Percentiles rank a stretch among this genome's conserved stretches.
phyloP scores from a whole-genome alignment of 1,284 basidiomycete species.

The Austroboletus sp. region DNA sequence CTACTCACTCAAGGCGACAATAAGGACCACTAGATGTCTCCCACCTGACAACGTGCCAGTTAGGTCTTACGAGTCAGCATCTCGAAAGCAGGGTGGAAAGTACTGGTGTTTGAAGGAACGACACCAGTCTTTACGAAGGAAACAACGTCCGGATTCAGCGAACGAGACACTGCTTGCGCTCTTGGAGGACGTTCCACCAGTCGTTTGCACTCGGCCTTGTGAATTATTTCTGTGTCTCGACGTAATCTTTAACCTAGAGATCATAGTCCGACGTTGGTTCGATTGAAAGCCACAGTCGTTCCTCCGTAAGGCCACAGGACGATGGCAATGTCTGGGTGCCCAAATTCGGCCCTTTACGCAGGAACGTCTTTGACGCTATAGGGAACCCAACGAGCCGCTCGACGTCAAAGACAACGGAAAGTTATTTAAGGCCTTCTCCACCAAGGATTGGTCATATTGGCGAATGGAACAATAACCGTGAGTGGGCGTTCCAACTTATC shows the following conservation, averaged over 20 bases:
- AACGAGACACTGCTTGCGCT: slow-evolving; percentile 20
- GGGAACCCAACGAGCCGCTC: no score
- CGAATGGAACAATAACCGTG: no score
- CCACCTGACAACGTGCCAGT: no score
- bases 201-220: slow-evolving; percentile 39
- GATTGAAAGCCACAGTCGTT: slow-evolving; percentile 35
- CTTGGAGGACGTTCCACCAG: slow-evolving; percentile 32
- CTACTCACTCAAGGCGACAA: no score
- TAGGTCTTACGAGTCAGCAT: no score
- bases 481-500: no score
- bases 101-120: background rate
- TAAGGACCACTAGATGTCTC: no score
- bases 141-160: background rate
- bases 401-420: no score
- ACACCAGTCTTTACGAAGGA: slow-evolving; percentile 24
- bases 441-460: no score
- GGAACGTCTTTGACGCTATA: slow-evolving; percentile 52
- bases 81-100: slow-evolving; percentile 13
- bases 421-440: no score
- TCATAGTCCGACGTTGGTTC: slow-evolving; percentile 42
- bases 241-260: slow-evolving; percentile 35
- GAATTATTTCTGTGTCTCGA: slow-evolving; percentile 32
- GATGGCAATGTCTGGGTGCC: no score
- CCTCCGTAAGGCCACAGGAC: slow-evolving; percentile 33
- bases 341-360: slow-evolving; percentile 40